A percentile compares a stretch with the other conserved stretches of the same genome.
Evolutionary conservation across 306 rosid species (phyloP).

Genomic region (Arachis stenosperma): DNA sequence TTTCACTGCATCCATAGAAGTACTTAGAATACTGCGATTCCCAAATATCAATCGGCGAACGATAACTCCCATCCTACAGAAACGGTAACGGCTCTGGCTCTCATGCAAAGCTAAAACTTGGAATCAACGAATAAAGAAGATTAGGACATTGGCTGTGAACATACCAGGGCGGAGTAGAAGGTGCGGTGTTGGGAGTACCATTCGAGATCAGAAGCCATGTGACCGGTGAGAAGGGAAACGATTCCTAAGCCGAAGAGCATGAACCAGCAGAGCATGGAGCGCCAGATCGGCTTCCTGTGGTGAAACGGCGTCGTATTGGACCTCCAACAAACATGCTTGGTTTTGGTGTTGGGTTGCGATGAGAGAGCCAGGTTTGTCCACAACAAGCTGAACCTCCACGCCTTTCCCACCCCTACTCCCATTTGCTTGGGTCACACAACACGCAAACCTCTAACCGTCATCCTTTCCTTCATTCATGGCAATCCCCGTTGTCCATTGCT

Average conservation of each 20-base stretch:
- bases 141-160: not conserved
- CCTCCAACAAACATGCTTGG: constrained; percentile 51
- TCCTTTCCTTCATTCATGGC: constrained; percentile 33
- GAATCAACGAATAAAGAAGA: constrained; percentile 11
- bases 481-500: not conserved
- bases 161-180: constrained; percentile 62
- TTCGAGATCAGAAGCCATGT: constrained; percentile 92
- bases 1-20: constrained; percentile 73
- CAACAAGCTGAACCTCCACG: constrained; percentile 61
- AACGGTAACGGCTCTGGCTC: not conserved
- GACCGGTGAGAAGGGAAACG: constrained; percentile 86
- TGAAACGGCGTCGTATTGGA: constrained; percentile 45
- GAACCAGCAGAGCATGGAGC: constrained; percentile 70
- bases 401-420: constrained; percentile 62
- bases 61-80: constrained; percentile 56
- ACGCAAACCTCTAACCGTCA: constrained; percentile 27
- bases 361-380: constrained; percentile 72
- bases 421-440: constrained; percentile 31
- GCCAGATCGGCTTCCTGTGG: constrained; percentile 56
- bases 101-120: constrained; percentile 9
- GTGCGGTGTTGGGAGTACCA: constrained; percentile 77
- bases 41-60: constrained; percentile 74
- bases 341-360: constrained; percentile 39
- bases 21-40: constrained; percentile 71
- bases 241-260: constrained; percentile 86